Percentiles rank a stretch among this genome's conserved stretches.
Conservation (phyloP, 2,329 filamentous ascomycete species). For the Amauroascus niger region DNA sequence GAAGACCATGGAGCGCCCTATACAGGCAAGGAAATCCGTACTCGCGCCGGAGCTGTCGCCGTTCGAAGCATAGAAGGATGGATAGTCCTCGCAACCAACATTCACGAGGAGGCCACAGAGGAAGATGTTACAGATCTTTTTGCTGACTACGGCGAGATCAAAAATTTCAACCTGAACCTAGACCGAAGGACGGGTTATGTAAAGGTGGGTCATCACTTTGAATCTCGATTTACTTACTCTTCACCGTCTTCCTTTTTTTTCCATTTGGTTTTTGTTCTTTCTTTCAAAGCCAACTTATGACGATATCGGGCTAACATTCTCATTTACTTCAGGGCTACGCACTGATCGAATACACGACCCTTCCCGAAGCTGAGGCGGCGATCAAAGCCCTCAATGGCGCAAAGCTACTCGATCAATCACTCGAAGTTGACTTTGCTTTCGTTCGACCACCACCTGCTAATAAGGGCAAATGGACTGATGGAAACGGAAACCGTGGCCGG, state of each 20-base stretch:
- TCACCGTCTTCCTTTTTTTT: no score
- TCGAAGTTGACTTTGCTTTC: slow-evolving; percentile 56
- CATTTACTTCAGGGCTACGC: slow-evolving; percentile 49
- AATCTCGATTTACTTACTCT: neutral
- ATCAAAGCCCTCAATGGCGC: slow-evolving; percentile 52
- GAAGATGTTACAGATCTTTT: slow-evolving; percentile 58
- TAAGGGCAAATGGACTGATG: slow-evolving; percentile 32
- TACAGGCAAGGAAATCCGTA: slow-evolving; percentile 34
- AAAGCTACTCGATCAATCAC: slow-evolving; percentile 56
- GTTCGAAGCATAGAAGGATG: slow-evolving; percentile 60
- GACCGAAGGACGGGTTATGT: slow-evolving; percentile 58
- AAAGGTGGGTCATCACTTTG: slow-evolving; percentile 43
- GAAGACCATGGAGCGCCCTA: slow-evolving; percentile 22
- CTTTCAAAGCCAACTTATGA: no score
- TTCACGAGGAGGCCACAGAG: slow-evolving; percentile 59
- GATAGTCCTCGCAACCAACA: slow-evolving; percentile 60
- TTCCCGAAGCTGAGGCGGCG: slow-evolving; percentile 53
- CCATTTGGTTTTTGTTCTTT: no score
- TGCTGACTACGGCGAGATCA: slow-evolving; percentile 57
- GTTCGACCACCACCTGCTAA: slow-evolving; percentile 50
- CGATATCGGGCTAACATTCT: neutral
- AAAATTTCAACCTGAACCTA: slow-evolving; percentile 57
- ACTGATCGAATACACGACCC: slow-evolving; percentile 56
- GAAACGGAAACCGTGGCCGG: slow-evolving; percentile 34
- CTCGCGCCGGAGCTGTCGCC: slow-evolving; percentile 42